These are phyloP conservation scores for Pyrenophora teres DNA, from an alignment of 2,329 filamentous ascomycete genomes.

Conservation along the genomic window DNA sequence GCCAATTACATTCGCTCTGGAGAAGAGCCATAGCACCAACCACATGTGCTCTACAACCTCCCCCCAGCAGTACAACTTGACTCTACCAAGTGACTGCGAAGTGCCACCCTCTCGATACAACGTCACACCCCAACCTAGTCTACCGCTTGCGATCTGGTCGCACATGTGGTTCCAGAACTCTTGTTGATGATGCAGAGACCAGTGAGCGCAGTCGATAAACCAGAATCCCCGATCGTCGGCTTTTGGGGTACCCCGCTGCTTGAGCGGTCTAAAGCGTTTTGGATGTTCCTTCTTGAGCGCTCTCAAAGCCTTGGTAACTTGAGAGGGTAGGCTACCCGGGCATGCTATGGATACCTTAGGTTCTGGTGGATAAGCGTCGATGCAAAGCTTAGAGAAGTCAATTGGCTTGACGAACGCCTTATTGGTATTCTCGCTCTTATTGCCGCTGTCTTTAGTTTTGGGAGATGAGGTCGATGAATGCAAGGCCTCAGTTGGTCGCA, in stretches of 20 bases:
- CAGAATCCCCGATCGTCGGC: constrained; percentile 78
- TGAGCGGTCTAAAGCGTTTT: constrained; percentile 41
- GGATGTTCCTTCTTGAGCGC: constrained; percentile 36
- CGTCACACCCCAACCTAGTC: constrained; percentile 71
- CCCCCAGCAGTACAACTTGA: constrained; percentile 80
- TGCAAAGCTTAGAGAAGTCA: constrained; percentile 30
- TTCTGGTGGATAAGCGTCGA: constrained; percentile 32
- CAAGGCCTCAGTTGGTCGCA: not conserved
- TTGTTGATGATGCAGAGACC: constrained; percentile 56
- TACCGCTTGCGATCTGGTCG: constrained; percentile 63
- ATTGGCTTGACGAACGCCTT: not conserved
- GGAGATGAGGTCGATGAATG: not conserved
- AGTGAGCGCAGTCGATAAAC: constrained; percentile 64
- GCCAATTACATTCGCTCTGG: constrained; percentile 63
- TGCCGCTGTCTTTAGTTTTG: not conserved
- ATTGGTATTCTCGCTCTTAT: not conserved
- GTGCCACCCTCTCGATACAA: constrained; percentile 48
- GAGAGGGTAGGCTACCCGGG: constrained; percentile 30
- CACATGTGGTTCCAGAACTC: constrained; percentile 67
- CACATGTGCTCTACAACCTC: constrained; percentile 74
- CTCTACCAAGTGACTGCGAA: constrained; percentile 38
- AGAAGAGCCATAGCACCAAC: constrained; percentile 74
- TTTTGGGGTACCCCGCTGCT: constrained; percentile 55
- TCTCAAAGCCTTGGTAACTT: constrained; percentile 33
- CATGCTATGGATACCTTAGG: constrained; percentile 26